These are phyloP conservation scores for Apium graveolens DNA, from an alignment of 129 eudicot genomes.

Conservation along the genomic window DNA sequence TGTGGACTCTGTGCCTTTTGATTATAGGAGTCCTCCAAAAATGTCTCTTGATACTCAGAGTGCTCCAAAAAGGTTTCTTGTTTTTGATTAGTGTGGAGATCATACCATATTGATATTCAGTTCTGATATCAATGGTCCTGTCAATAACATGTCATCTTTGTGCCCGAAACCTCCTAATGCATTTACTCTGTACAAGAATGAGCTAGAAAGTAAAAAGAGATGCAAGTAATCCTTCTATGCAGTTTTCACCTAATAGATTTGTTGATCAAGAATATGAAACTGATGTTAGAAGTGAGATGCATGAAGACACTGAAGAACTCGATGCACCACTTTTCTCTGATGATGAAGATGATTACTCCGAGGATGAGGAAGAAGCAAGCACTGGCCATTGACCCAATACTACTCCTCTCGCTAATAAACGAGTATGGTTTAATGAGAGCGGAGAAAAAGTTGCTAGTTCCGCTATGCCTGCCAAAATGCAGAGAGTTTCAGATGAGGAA, in stretches of 20 bases:
- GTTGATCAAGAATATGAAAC: conserved; percentile 24
- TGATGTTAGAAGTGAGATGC: conserved; percentile 47
- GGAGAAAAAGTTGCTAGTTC: conserved; percentile 73
- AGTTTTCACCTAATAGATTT: conserved; percentile 17
- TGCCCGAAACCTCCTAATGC: conserved; percentile 26
- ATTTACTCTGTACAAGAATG: conserved; percentile 19
- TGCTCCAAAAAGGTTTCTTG: conserved; percentile 58
- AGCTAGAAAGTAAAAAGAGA: conserved; percentile 16
- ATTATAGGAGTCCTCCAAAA: neutral
- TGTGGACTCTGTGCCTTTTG: conserved; percentile 12
- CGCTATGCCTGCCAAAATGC: conserved; percentile 35
- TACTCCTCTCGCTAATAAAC: conserved; percentile 27
- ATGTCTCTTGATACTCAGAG: neutral
- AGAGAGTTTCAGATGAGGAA: conserved; percentile 28
- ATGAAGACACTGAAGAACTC: conserved; percentile 72
- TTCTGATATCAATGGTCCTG: conserved; percentile 35
- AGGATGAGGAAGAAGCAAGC: conserved; percentile 68
- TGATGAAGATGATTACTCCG: conserved; percentile 37
- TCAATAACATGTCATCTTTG: conserved; percentile 22
- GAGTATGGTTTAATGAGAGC: conserved; percentile 25
- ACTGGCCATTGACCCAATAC: conserved; percentile 78
- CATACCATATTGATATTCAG: conserved; percentile 58
- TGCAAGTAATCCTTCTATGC: conserved; percentile 11
- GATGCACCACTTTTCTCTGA: conserved; percentile 73
- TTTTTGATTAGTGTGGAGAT: conserved; percentile 78